Conservation (phyloP, 2,329 filamentous ascomycete genomes). For the Penicillium sp. region DNA sequence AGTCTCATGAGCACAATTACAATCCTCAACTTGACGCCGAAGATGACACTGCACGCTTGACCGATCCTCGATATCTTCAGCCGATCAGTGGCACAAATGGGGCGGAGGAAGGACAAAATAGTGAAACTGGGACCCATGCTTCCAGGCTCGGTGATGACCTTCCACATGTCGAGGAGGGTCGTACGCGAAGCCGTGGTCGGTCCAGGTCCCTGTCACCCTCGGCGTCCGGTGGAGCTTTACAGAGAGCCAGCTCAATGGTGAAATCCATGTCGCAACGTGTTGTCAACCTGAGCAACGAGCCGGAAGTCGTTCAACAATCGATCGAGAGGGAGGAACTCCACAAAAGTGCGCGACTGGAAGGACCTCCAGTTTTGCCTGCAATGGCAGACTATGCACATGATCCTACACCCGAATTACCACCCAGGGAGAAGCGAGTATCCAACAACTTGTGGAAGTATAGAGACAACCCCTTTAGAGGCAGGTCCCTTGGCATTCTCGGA, state of each 20-base stretch:
- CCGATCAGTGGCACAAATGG: constrained; percentile 51
- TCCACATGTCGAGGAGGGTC: constrained; percentile 54
- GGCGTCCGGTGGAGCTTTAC: constrained; percentile 57
- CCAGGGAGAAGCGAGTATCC: constrained; percentile 30
- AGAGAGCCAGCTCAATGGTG: constrained; percentile 68
- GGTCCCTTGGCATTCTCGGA: constrained; percentile 76
- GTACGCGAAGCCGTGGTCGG: constrained; percentile 52
- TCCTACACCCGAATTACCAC: constrained; percentile 35
- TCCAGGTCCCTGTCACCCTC: constrained; percentile 59
- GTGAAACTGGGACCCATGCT: constrained; percentile 51
- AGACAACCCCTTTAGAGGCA: constrained; percentile 77
- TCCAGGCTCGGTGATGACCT: constrained; percentile 58
- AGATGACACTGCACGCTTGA: constrained; percentile 56
- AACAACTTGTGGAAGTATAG: constrained; percentile 44
- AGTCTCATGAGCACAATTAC: constrained; percentile 48
- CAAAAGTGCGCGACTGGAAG: constrained; percentile 50
- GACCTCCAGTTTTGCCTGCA: constrained; percentile 48
- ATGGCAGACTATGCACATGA: constrained; percentile 45
- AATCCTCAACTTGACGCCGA: constrained; percentile 49
- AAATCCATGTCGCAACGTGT: constrained; percentile 92
- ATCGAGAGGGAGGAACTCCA: constrained; percentile 54
- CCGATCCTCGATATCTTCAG: constrained; percentile 52
- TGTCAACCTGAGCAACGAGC: constrained; percentile 93
- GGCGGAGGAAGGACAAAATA: constrained; percentile 42
- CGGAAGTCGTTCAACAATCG: constrained; percentile 71